phyloP scores from a whole-genome alignment of 2,329 filamentous ascomycete species.

The Periconia digitata region DNA sequence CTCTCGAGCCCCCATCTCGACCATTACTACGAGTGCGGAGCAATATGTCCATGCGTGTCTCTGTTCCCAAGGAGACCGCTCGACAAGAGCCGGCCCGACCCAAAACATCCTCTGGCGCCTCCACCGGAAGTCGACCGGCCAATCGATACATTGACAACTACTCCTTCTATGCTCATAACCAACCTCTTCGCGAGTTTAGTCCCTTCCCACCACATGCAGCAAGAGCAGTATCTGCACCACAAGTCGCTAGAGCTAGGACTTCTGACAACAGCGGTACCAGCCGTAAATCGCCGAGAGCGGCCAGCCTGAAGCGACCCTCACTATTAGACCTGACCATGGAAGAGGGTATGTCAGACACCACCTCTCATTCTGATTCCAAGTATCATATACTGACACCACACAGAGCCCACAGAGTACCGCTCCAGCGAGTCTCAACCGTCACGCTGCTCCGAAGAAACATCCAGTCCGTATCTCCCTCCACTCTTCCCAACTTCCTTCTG shows the following conservation, averaged over 20 bases:
- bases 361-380: no score
- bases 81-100: background rate
- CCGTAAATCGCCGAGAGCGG: background rate
- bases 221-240: conserved; percentile 4
- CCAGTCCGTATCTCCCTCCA: background rate
- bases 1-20: background rate
- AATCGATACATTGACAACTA: background rate
- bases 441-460: background rate
- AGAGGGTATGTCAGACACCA: background rate
- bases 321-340: background rate
- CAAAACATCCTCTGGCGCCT: conserved; percentile 1
- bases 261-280: background rate
- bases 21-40: background rate
- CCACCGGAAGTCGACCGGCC: background rate
- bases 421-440: background rate
- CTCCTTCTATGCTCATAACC: background rate
- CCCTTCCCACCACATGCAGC: conserved; percentile 18
- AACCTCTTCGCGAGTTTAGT: conserved; percentile 1
- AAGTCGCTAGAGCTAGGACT: background rate
- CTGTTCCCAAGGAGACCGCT: background rate
- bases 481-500: background rate
- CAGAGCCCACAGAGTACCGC: no score
- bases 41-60: background rate
- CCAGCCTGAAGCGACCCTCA: background rate
- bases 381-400: background rate